Evolutionary conservation across 257 asterid genomes (phyloP).

Genomic region (Solanum stenotomum): DNA sequence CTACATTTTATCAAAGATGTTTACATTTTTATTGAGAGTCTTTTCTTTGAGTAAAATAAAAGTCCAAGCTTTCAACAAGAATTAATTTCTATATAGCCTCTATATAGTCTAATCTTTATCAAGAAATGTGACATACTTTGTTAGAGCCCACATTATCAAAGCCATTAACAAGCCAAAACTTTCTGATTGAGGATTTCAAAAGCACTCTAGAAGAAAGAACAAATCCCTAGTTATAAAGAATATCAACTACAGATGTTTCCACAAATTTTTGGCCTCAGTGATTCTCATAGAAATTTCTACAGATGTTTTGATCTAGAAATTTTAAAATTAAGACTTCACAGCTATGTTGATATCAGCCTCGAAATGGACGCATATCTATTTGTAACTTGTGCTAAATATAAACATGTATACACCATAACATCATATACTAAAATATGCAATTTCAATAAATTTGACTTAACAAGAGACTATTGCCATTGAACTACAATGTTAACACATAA

Average conservation of each 20-base stretch:
- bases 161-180: not conserved
- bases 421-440: not conserved
- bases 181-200: not conserved
- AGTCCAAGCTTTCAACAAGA: not conserved
- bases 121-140: not conserved
- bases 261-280: not conserved
- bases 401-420: not conserved
- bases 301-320: not conserved
- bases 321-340: not conserved
- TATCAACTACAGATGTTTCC: not conserved
- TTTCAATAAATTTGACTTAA: not conserved
- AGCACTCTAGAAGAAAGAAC: not conserved
- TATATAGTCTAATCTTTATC: not conserved
- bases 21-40: not conserved
- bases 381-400: not conserved
- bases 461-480: not conserved
- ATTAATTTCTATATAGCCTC: not conserved
- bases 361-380: not conserved
- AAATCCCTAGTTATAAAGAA: not conserved
- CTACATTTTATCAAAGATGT: not conserved
- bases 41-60: not conserved
- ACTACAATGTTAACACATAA: not conserved
- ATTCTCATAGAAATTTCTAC: not conserved
- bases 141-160: not conserved
- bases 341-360: not conserved